Conservation (phyloP, 2,329 filamentous ascomycete genomes). For the Aspergillus caelatus region DNA sequence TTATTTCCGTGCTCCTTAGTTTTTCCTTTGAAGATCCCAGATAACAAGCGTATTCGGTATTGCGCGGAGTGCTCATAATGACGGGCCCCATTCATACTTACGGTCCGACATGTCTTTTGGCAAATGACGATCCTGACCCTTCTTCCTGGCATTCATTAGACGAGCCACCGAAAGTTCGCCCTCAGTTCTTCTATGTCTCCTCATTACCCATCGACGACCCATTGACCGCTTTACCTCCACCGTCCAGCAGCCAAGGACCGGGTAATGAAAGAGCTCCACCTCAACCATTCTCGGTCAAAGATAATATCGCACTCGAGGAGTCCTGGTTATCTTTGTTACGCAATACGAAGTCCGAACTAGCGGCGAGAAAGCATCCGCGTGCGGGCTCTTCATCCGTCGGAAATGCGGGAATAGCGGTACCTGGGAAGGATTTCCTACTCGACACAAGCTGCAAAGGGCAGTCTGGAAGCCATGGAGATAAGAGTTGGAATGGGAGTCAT, state of each 20-base stretch:
- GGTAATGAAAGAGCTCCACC: constrained; percentile 63
- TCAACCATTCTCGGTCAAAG: constrained; percentile 75
- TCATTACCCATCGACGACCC: constrained; percentile 84
- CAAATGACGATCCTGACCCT: constrained; percentile 38
- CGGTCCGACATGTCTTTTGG: constrained; percentile 59
- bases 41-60: neutral
- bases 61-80: constrained; percentile 31
- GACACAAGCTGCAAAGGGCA: constrained; percentile 16
- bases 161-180: constrained; percentile 60
- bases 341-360: constrained; percentile 15
- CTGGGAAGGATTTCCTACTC: constrained; percentile 17
- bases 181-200: constrained; percentile 86
- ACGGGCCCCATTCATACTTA: constrained; percentile 59
- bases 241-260: constrained; percentile 50
- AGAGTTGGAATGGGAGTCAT: constrained; percentile 21
- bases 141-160: constrained; percentile 38
- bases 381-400: constrained; percentile 13
- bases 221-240: constrained; percentile 67
- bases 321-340: constrained; percentile 68
- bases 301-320: constrained; percentile 78
- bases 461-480: constrained; percentile 17
- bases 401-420: constrained; percentile 29
- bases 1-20: neutral
- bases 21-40: neutral
- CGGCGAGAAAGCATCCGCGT: constrained; percentile 9